Evolutionary conservation across 2,329 filamentous ascomycete genomes (phyloP).

Genomic region (Botryotinia narcissicola): DNA sequence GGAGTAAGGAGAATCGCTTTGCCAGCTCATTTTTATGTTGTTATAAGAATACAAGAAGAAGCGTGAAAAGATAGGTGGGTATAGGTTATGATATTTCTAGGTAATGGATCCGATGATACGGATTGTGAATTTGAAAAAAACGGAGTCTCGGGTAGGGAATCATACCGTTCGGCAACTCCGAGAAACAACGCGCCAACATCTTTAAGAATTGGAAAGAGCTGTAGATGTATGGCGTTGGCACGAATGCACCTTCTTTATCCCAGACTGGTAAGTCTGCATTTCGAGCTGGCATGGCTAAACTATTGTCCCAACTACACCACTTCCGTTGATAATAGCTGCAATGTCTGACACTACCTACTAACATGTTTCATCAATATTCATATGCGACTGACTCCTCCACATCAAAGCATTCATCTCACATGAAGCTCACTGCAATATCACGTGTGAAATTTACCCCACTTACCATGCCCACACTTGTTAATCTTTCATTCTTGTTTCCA

Average conservation of each 20-base stretch:
- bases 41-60: conserved; percentile 6
- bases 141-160: neutral
- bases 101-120: neutral
- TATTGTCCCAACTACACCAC: neutral
- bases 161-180: neutral
- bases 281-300: neutral
- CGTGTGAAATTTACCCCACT: conserved; percentile 9
- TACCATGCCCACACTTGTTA: neutral
- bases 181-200: neutral
- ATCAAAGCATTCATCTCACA: neutral
- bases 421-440: neutral
- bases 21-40: conserved; percentile 2
- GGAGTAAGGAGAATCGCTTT: conserved; percentile 13
- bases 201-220: conserved; percentile 2
- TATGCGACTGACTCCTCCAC: neutral
- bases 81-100: conserved; percentile 14
- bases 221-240: too few relatives aligned
- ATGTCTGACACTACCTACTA: neutral
- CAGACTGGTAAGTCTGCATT: neutral
- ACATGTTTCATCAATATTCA: neutral
- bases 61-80: neutral
- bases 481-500: neutral
- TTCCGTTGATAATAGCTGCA: neutral
- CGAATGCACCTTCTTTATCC: neutral
- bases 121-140: neutral